phyloP scores from a whole-genome alignment of 2,329 filamentous ascomycete species.

The Sclerotinia subarctica region DNA sequence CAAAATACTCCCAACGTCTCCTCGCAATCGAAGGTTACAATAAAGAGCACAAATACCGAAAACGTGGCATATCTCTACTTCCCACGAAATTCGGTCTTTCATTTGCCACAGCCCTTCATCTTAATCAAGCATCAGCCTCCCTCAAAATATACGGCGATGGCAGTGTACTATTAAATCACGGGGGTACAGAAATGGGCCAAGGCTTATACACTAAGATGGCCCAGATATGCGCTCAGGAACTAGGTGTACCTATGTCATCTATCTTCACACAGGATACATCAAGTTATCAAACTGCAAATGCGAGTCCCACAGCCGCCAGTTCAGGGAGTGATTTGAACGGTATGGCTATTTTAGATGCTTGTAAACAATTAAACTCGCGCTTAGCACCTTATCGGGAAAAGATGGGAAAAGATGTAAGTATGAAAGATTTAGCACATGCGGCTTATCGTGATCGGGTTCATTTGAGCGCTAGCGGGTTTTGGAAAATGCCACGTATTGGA shows the following conservation, averaged over 20 bases:
- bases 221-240: constrained; percentile 86
- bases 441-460: constrained; percentile 96
- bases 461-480: constrained; percentile 88
- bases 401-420: constrained; percentile 68
- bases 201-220: constrained; percentile 91
- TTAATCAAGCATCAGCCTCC: constrained; percentile 90
- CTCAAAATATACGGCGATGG: constrained; percentile 97
- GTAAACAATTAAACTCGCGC: constrained; percentile 80
- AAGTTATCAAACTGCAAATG: constrained; percentile 91
- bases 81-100: constrained; percentile 97
- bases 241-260: constrained; percentile 71
- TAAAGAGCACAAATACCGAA: constrained; percentile 82
- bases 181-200: constrained; percentile 96
- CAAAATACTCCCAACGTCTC: constrained; percentile 65
- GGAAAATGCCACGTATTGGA: constrained; percentile 93
- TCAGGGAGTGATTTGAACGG: constrained; percentile 95
- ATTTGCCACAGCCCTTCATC: constrained; percentile 80
- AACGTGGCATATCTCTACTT: constrained; percentile 68
- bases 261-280: constrained; percentile 91
- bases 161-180: constrained; percentile 84
- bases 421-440: constrained; percentile 85
- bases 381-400: constrained; percentile 80
- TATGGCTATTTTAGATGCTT: constrained; percentile 89
- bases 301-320: constrained; percentile 85
- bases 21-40: constrained; percentile 75